A percentile compares a stretch with the other conserved stretches of the same genome.
Evolutionary conservation across 2,329 filamentous ascomycete genomes (phyloP).

Genomic region (Aspergillus sp.): DNA sequence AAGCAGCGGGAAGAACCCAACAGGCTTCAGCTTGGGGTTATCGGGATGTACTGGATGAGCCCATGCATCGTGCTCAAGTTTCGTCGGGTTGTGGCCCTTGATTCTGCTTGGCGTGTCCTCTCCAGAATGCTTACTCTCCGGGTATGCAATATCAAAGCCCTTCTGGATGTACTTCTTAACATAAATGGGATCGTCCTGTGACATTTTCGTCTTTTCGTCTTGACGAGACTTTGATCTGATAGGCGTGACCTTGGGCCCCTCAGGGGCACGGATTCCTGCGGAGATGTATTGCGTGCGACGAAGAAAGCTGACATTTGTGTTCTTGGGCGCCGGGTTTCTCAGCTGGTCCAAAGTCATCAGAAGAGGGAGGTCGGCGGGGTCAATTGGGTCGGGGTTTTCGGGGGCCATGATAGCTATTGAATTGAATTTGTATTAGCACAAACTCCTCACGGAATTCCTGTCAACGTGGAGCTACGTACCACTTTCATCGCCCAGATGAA

Average conservation of each 20-base stretch:
- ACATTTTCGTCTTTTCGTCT: slow-evolving; percentile 33
- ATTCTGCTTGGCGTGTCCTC: slow-evolving; percentile 54
- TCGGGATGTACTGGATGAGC: slow-evolving; percentile 59
- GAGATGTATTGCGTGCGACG: slow-evolving; percentile 92
- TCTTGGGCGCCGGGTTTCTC: slow-evolving; percentile 75
- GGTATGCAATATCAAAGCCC: slow-evolving; percentile 65
- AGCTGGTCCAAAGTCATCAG: slow-evolving; percentile 80
- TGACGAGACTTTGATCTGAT: slow-evolving; percentile 25
- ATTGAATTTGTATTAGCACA: slow-evolving; percentile 20
- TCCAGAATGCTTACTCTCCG: slow-evolving; percentile 58
- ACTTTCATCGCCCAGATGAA: slow-evolving; percentile 93
- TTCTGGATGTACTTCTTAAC: slow-evolving; percentile 62
- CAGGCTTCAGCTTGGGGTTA: slow-evolving; percentile 56
- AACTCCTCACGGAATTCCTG: neutral
- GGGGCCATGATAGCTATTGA: slow-evolving; percentile 75
- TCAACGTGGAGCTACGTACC: slow-evolving; percentile 54
- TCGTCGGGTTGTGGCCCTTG: slow-evolving; percentile 53
- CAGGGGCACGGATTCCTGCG: slow-evolving; percentile 35
- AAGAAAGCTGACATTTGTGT: slow-evolving; percentile 84
- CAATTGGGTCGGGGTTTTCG: slow-evolving; percentile 66
- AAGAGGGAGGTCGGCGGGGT: slow-evolving; percentile 80
- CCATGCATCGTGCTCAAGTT: slow-evolving; percentile 60
- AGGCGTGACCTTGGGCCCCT: slow-evolving; percentile 29
- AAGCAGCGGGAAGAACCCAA: slow-evolving; percentile 61
- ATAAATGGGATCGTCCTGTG: slow-evolving; percentile 58